Evolutionary conservation across 495 filamentous ascomycete genomes (phyloP).

Genomic region (Patellaria atrata): DNA sequence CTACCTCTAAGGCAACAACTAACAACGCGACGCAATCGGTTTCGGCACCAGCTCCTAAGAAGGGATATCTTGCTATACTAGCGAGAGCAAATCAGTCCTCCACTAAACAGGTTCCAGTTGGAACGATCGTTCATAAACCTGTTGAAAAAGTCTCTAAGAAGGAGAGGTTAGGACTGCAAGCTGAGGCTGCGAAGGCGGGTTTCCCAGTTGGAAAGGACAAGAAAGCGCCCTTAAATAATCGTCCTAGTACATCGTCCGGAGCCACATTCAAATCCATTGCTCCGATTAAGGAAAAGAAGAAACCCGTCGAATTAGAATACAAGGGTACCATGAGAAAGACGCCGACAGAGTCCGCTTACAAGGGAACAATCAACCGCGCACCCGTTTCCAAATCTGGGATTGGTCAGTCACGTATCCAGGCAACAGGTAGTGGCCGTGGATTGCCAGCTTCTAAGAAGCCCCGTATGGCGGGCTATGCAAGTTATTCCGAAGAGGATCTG

Average conservation of each 20-base stretch:
- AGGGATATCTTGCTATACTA: constrained; percentile 54
- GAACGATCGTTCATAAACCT: constrained; percentile 32
- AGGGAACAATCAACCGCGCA: constrained; percentile 21
- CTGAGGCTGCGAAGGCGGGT: constrained; percentile 14
- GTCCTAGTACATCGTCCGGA: neutral
- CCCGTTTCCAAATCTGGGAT: constrained; percentile 8
- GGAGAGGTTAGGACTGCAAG: constrained; percentile 17
- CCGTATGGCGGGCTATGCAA: constrained; percentile 20
- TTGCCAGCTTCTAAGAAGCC: constrained; percentile 8
- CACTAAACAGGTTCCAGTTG: constrained; percentile 21
- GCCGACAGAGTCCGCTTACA: constrained; percentile 23
- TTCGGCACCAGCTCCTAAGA: constrained; percentile 35
- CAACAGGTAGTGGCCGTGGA: constrained; percentile 2
- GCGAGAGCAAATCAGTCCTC: constrained; percentile 43
- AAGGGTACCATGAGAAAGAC: constrained; percentile 41
- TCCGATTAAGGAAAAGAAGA: constrained; percentile 16
- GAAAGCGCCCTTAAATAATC: constrained; percentile 3
- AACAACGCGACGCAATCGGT: too few relatives aligned
- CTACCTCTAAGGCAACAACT: neutral
- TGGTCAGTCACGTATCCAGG: constrained; percentile 1
- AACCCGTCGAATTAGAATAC: constrained; percentile 32
- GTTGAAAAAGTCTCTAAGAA: constrained; percentile 28
- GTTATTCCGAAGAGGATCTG: constrained; percentile 17
- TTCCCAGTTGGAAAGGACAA: constrained; percentile 12
- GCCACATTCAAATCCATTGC: constrained; percentile 4